phyloP scores from a whole-genome alignment of 169 alveolate species.

The Cryptosporidium viatorum region DNA sequence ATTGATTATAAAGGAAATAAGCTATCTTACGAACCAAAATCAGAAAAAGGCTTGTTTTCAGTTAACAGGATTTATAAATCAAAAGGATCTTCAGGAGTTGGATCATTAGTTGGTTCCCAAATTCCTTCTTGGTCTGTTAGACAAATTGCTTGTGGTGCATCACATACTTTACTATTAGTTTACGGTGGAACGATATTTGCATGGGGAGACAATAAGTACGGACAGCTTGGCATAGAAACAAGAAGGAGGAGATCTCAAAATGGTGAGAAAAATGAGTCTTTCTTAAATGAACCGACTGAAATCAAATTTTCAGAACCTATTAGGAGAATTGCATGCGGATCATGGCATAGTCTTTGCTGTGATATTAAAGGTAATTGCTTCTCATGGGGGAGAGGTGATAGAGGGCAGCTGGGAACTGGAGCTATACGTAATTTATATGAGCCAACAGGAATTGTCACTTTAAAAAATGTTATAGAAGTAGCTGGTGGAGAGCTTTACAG shows the following conservation, averaged over 20 bases:
- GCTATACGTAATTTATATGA: slow-evolving; percentile 80
- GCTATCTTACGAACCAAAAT: slow-evolving; percentile 1
- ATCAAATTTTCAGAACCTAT: slow-evolving; percentile 49
- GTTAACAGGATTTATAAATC: not conserved
- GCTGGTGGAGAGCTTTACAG: slow-evolving; percentile 88
- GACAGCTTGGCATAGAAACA: slow-evolving; percentile 79
- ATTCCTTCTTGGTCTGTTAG: slow-evolving; percentile 43
- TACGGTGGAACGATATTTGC: slow-evolving; percentile 76
- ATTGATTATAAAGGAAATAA: slow-evolving; percentile 43
- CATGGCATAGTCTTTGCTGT: slow-evolving; percentile 58
- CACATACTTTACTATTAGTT: slow-evolving; percentile 77
- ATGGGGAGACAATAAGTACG: slow-evolving; percentile 81
- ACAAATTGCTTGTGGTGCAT: slow-evolving; percentile 80
- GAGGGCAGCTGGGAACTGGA: slow-evolving; percentile 79
- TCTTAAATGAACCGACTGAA: slow-evolving; percentile 20
- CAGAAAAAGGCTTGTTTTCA: slow-evolving; percentile 23
- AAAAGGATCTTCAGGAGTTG: slow-evolving; percentile 2
- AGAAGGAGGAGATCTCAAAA: not conserved
- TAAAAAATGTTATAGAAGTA: slow-evolving; percentile 85
- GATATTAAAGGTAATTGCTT: slow-evolving; percentile 48
- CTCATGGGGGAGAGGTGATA: slow-evolving; percentile 73
- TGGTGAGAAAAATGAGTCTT: slow-evolving; percentile 2
- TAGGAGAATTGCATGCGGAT: slow-evolving; percentile 52
- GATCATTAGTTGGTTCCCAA: slow-evolving; percentile 4
- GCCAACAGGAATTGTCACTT: slow-evolving; percentile 82